Evolutionary conservation across 2,329 filamentous ascomycete genomes (phyloP).

Genomic region (Fusarium sp.): DNA sequence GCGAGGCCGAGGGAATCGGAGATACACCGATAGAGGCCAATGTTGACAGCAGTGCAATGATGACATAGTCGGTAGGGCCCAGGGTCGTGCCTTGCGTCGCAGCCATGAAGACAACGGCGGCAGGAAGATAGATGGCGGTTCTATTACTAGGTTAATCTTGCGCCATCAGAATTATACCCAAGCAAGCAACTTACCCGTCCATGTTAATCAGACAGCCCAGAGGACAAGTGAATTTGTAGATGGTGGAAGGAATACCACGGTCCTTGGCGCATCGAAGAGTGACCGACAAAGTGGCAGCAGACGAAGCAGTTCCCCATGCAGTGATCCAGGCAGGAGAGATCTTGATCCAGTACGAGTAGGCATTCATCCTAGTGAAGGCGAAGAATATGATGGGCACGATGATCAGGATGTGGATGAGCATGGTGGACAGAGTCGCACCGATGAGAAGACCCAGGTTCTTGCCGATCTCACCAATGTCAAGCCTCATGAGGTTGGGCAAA

Average conservation of each 20-base stretch:
- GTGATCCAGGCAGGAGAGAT: slow-evolving; percentile 62
- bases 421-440: slow-evolving; percentile 55
- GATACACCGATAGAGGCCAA: slow-evolving; percentile 63
- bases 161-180: background rate
- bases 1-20: slow-evolving; percentile 61
- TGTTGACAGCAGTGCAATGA: slow-evolving; percentile 59
- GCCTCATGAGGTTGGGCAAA: slow-evolving; percentile 59
- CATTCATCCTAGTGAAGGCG: slow-evolving; percentile 54
- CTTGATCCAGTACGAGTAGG: slow-evolving; percentile 58
- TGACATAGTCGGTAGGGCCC: slow-evolving; percentile 56
- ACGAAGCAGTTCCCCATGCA: slow-evolving; percentile 63
- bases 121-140: slow-evolving; percentile 65
- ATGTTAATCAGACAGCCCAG: slow-evolving; percentile 61
- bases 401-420: slow-evolving; percentile 58
- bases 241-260: slow-evolving; percentile 52
- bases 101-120: slow-evolving; percentile 62
- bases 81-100: slow-evolving; percentile 58
- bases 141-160: slow-evolving; percentile 32
- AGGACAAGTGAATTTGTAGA: slow-evolving; percentile 58
- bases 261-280: slow-evolving; percentile 54
- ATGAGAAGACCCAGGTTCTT: slow-evolving; percentile 61
- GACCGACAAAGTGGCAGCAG: slow-evolving; percentile 61
- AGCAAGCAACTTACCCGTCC: slow-evolving; percentile 51
- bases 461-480: slow-evolving; percentile 58
- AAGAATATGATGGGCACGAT: slow-evolving; percentile 56